A percentile compares a stretch with the other conserved stretches of the same genome.
These are phyloP conservation scores for Nicotiana undulata DNA, from an alignment of 257 asterid species.

Conservation along the genomic window DNA sequence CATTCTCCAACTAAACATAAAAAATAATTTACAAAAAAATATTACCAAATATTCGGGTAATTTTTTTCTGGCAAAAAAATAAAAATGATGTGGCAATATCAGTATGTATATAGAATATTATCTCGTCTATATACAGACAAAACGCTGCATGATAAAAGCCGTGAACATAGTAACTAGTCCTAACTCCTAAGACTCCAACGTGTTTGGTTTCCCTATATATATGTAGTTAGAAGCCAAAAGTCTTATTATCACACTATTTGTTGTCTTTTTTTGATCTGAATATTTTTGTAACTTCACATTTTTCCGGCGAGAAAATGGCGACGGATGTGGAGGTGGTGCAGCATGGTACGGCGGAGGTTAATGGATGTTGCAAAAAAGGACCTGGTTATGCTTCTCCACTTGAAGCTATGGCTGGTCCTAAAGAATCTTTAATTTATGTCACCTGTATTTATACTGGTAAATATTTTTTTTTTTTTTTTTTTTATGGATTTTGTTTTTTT, in stretches of 20 bases:
- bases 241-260: not conserved
- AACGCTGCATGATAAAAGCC: not conserved
- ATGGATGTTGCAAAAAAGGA: conserved; percentile 57
- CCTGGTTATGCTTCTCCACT: conserved; percentile 91
- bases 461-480: no score
- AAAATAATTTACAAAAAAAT: no score
- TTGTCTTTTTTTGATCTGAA: not conserved
- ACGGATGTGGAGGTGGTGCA: conserved; percentile 42
- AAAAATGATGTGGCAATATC: no score
- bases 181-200: not conserved
- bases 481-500: no score
- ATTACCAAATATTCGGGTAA: not conserved
- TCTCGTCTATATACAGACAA: not conserved
- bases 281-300: not conserved
- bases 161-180: not conserved
- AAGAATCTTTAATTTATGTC: conserved; percentile 77
- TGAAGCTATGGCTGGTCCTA: conserved; percentile 93
- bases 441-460: conserved; percentile 83
- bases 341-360: conserved; percentile 35
- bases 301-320: conserved; percentile 37
- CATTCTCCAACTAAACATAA: no score
- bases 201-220: not conserved
- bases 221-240: not conserved
- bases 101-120: not conserved
- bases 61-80: no score